Base-by-base conservation (phyloP, 176 grass and related monocot species). In the Bromus sterilis region DNA sequence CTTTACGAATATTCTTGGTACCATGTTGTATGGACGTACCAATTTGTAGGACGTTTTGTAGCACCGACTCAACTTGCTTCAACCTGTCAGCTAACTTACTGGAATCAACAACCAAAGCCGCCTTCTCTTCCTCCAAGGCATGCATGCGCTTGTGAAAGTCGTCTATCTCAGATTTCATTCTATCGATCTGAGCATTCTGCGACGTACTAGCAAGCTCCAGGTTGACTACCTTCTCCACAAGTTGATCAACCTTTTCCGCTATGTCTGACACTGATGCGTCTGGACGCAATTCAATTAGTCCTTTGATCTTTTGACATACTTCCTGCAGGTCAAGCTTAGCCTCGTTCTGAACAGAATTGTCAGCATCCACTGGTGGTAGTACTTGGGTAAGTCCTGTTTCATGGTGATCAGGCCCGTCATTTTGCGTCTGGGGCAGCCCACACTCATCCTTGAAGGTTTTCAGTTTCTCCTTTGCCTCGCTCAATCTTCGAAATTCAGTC, bases 171-270 rank as follows among this genome's bases (percentile, higher is more conserved):
- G 42, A 75, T 78, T 74, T 94, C 86, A 94, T 84, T 86, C 76
- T 91, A 75, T 82, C 73, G 26, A 89, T 87, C 73, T 94, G 92
- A 74, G 83, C 83, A 78, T 63, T 89, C 59, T 91, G 86, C 56
- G 92, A 91, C 65, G 83, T 74, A 70, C 78, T 70, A 48, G 83
- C 77, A 57, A 86, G 86, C 63, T 94, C 89, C 69, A 94, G 89
- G 77, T 74, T 84, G 24, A 94, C 24, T 30, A 89, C 86, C 80
- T 91, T 89, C 74, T 89, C 92, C 15, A 94, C 77, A 56, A 94
- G 74, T 62, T 34, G 76, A 78, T 94, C 92, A 58, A 91, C 82
- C 29, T 87, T 94, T 41, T 89, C 89, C 11, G 86, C 92, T 73
- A 91, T 63, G 75, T 94, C 86, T 43, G 85, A 66, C 5, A 94